Conservation (phyloP, 1,284 basidiomycete genomes). For the Baeospora myosura region DNA sequence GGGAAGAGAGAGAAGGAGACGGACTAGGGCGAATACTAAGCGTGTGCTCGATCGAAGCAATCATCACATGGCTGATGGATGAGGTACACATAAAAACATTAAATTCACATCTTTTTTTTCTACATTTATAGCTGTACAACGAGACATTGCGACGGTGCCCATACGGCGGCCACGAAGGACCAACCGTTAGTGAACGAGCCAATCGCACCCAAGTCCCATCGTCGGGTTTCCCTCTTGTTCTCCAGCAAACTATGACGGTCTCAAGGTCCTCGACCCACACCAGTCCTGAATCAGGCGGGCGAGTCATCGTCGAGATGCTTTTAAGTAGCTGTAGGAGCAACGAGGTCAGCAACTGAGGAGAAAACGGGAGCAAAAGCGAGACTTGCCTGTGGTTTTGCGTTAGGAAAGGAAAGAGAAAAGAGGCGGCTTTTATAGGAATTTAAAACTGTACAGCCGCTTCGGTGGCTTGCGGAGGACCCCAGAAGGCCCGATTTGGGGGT, state of each 20-base stretch:
- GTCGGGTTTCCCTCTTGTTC: conserved; percentile 46
- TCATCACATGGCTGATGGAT: too few relatives aligned
- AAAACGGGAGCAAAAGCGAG: conserved; percentile 17
- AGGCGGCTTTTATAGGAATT: conserved; percentile 19
- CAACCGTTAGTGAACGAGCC: conserved; percentile 39
- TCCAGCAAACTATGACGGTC: conserved; percentile 78
- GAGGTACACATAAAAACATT: not conserved
- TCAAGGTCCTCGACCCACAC: conserved; percentile 75
- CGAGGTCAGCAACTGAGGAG: not conserved
- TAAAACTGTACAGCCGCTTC: conserved; percentile 11
- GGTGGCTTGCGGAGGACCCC: not conserved
- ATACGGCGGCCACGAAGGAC: conserved; percentile 60
- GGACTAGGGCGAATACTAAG: conserved; percentile 1
- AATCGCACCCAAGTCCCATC: conserved; percentile 85
- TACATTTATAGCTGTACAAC: conserved; percentile 53
- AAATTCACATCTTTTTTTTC: not conserved
- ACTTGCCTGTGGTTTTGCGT: conserved; percentile 65
- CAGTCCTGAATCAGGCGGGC: conserved; percentile 64
- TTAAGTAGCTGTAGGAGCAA: conserved; percentile 43
- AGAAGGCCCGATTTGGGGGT: not conserved
- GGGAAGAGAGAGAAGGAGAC: conserved; percentile 8
- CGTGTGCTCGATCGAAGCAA: too few relatives aligned
- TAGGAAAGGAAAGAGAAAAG: conserved; percentile 15
- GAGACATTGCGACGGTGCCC: conserved; percentile 78
- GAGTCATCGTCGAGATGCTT: conserved; percentile 83